Evolutionary conservation across 2,329 filamentous ascomycete genomes (phyloP).

Genomic region (Alternaria ventricosa): DNA sequence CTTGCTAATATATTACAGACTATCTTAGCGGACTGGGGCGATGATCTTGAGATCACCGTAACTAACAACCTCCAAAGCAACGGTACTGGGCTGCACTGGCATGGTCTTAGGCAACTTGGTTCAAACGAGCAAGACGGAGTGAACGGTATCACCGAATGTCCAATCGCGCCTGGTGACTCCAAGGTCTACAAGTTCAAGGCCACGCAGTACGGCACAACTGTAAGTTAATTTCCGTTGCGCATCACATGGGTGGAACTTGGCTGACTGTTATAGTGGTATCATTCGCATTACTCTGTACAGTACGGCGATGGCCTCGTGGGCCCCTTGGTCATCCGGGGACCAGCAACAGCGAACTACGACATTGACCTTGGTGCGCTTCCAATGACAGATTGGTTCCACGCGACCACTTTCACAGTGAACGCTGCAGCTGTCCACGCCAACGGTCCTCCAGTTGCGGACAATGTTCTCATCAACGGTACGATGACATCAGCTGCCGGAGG

Average conservation of each 20-base stretch:
- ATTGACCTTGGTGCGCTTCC: slow-evolving; percentile 52
- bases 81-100: slow-evolving; percentile 61
- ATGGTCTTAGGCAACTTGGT: slow-evolving; percentile 56
- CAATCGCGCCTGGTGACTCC: slow-evolving; percentile 64
- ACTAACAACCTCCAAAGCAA: slow-evolving; percentile 49
- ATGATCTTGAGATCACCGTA: slow-evolving; percentile 48
- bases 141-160: slow-evolving; percentile 67
- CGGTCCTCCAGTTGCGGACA: slow-evolving; percentile 55
- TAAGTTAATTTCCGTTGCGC: slow-evolving; percentile 9
- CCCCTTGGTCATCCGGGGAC: slow-evolving; percentile 51
- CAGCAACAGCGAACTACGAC: slow-evolving; percentile 51
- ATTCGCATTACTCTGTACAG: slow-evolving; percentile 53
- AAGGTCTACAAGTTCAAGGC: slow-evolving; percentile 44
- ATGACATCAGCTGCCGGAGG: slow-evolving; percentile 50
- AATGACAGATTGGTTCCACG: slow-evolving; percentile 47
- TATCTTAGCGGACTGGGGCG: slow-evolving; percentile 52
- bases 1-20: slow-evolving; percentile 43
- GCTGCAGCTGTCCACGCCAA: slow-evolving; percentile 46
- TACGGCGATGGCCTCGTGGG: slow-evolving; percentile 52
- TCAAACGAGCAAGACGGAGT: slow-evolving; percentile 55
- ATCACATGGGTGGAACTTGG: neutral
- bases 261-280: slow-evolving; percentile 55
- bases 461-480: slow-evolving; percentile 61
- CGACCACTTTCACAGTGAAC: slow-evolving; percentile 39
- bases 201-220: slow-evolving; percentile 46